phyloP scores from a whole-genome alignment of 2,329 filamentous ascomycete species.

The Aureobasidium sp. region DNA sequence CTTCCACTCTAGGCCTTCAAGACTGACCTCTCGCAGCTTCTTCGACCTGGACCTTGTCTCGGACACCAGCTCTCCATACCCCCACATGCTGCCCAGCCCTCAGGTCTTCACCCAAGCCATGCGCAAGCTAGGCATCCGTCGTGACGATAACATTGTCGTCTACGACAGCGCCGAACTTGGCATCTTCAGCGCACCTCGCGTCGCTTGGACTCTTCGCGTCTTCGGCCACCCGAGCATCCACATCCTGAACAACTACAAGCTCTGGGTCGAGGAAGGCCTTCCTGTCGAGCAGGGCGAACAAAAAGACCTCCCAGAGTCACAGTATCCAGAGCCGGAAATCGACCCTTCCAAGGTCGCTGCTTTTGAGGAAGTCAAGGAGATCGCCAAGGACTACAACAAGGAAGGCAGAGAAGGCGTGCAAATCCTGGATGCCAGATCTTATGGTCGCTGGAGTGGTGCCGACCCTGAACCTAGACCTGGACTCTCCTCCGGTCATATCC shows the following conservation, averaged over 20 bases:
- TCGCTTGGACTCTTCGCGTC: constrained; percentile 84
- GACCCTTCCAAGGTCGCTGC: constrained; percentile 59
- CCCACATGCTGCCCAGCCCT: constrained; percentile 86
- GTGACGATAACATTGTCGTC: constrained; percentile 84
- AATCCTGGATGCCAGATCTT: constrained; percentile 77
- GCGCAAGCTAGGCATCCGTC: constrained; percentile 76
- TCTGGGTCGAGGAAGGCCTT: constrained; percentile 80
- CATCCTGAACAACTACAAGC: constrained; percentile 87
- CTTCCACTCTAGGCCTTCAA: too few relatives aligned
- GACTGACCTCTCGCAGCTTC: constrained; percentile 43
- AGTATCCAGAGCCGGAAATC: constrained; percentile 37
- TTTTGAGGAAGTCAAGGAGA: constrained; percentile 75
- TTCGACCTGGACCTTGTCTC: constrained; percentile 92
- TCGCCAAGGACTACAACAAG: constrained; percentile 68
- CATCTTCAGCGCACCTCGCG: constrained; percentile 87
- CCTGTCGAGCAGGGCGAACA: constrained; percentile 72
- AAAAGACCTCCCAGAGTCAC: constrained; percentile 36
- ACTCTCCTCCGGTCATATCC: constrained; percentile 84
- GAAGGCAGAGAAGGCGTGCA: constrained; percentile 77
- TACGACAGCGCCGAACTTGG: constrained; percentile 89
- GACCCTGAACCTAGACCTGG: constrained; percentile 79
- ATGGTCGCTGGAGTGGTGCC: constrained; percentile 71
- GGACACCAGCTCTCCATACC: constrained; percentile 79
- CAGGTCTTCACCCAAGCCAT: constrained; percentile 79
- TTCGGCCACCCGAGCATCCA: constrained; percentile 89